Evolutionary conservation across 148 eudicot genomes (phyloP).

Genomic region (Camellia japonica): DNA sequence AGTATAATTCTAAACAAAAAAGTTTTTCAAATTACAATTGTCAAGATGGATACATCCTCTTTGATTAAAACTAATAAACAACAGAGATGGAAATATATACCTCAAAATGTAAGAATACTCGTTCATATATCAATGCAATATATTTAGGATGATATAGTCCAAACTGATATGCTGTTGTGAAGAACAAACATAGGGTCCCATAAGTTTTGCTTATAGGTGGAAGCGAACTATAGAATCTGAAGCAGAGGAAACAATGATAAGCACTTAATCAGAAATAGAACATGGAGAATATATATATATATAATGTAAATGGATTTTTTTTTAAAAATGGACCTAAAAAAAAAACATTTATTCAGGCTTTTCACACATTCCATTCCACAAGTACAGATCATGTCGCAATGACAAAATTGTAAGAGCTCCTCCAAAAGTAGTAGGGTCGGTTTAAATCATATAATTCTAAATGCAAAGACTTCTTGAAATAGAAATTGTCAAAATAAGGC

Average conservation of each 20-base stretch:
- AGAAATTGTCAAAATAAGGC: not conserved
- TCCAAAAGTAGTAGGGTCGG: not conserved
- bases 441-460: not conserved
- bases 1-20: not conserved
- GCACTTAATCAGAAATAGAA: not conserved
- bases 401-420: not conserved
- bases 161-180: conserved; percentile 53
- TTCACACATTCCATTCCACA: not conserved
- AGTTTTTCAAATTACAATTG: not conserved
- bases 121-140: conserved; percentile 44
- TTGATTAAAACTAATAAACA: not conserved
- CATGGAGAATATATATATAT: not conserved
- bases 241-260: not conserved
- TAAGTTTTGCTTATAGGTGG: conserved; percentile 90
- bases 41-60: not conserved
- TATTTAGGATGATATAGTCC: conserved; percentile 34
- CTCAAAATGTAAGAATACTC: conserved; percentile 59
- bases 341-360: not conserved
- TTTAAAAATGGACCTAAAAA: not conserved
- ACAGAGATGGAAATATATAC: conserved; percentile 30
- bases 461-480: not conserved
- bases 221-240: conserved; percentile 76
- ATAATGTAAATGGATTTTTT: not conserved
- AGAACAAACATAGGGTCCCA: conserved; percentile 71
- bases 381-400: not conserved